Conservation (phyloP, 139 green algal species). For the Desmodesmus armatus region DNA sequence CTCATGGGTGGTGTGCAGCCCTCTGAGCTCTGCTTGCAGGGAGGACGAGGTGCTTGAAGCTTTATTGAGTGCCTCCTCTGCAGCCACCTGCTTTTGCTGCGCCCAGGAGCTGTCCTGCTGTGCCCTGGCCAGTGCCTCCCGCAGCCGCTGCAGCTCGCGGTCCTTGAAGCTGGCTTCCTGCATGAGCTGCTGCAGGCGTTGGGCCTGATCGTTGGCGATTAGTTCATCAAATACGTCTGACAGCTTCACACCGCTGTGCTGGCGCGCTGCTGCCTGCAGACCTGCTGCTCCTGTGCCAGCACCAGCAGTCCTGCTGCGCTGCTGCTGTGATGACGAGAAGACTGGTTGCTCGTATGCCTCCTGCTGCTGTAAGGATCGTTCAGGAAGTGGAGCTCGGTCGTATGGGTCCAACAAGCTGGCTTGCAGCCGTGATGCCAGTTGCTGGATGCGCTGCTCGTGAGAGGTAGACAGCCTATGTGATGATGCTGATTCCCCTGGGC, state of each 20-base stretch:
- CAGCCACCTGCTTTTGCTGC: slow-evolving; percentile 23
- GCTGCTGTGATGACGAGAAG: no score
- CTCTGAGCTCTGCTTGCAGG: slow-evolving; percentile 15
- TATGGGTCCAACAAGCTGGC: background rate
- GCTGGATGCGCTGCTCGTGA: slow-evolving; percentile 24
- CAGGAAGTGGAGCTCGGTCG: no score
- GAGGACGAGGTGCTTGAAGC: background rate
- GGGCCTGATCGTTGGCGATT: slow-evolving; percentile 34
- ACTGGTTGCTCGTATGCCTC: background rate
- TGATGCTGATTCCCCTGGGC: no score
- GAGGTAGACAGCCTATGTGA: background rate
- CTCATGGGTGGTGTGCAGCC: slow-evolving; percentile 15
- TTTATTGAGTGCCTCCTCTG: slow-evolving; percentile 9
- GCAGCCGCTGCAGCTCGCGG: background rate
- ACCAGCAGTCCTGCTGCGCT: no score
- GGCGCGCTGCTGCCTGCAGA: background rate
- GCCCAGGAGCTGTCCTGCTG: slow-evolving; percentile 22
- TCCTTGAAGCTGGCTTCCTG: slow-evolving; percentile 25
- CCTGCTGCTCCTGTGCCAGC: background rate
- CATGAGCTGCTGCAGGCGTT: slow-evolving; percentile 20
- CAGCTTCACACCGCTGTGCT: slow-evolving; percentile 3
- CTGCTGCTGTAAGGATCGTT: background rate
- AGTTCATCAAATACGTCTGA: slow-evolving; percentile 47
- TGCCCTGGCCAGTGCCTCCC: background rate
- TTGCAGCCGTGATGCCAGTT: slow-evolving; percentile 15